phyloP scores from a whole-genome alignment of 148 eudicot genomes.

The Drosera capensis region DNA sequence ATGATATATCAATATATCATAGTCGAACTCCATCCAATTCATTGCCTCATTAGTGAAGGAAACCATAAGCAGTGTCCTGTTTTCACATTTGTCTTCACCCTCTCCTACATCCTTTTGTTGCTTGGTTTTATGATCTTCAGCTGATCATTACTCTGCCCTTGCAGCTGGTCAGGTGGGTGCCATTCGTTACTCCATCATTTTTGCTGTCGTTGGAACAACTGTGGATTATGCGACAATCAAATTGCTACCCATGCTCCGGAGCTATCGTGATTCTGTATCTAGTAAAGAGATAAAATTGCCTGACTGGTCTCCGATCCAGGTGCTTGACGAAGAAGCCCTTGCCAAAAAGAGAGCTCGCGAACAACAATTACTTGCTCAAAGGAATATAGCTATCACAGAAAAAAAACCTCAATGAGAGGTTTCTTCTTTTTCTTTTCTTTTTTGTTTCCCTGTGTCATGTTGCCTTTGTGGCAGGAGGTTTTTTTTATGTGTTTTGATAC shows the following conservation, averaged over 20 bases:
- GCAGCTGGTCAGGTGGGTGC: conserved; percentile 70
- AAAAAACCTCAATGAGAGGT: conserved; percentile 30
- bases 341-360: conserved; percentile 87
- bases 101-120: not conserved
- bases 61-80: too few relatives aligned
- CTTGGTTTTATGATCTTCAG: not conserved
- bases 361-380: conserved; percentile 41
- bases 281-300: conserved; percentile 41
- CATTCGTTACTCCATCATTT: conserved; percentile 50
- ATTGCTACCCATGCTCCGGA: conserved; percentile 36
- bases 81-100: not conserved
- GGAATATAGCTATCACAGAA: conserved; percentile 34
- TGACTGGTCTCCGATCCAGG: conserved; percentile 87
- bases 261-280: conserved; percentile 24
- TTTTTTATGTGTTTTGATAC: too few relatives aligned
- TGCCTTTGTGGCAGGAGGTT: too few relatives aligned
- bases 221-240: conserved; percentile 54
- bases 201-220: conserved; percentile 65
- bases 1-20: too few relatives aligned
- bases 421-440: not conserved
- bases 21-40: too few relatives aligned
- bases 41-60: too few relatives aligned
- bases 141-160: not conserved
- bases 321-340: conserved; percentile 82
- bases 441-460: too few relatives aligned